These are phyloP conservation scores for Haberlea rhodopensis DNA, from an alignment of 257 asterid genomes.

Conservation along the genomic window DNA sequence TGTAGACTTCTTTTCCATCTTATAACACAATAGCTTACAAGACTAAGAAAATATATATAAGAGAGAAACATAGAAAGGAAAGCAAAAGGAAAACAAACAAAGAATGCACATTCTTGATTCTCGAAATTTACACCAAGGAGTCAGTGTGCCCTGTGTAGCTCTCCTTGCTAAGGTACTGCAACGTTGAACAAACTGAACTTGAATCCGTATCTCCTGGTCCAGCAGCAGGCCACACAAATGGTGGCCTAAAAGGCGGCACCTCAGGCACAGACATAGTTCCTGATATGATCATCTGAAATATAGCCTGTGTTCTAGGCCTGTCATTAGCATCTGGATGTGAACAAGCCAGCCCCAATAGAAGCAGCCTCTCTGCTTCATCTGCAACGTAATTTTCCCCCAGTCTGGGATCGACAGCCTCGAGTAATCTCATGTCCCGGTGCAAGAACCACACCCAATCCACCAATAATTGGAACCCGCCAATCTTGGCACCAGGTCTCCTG, in stretches of 20 bases:
- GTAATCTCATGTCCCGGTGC: slow-evolving; percentile 20
- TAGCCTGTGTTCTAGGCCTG: too few relatives aligned
- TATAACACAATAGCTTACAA: not conserved
- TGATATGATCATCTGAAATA: too few relatives aligned
- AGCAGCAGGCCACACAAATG: slow-evolving; percentile 12
- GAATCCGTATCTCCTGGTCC: not conserved
- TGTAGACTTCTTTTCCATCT: not conserved
- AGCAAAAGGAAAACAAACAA: too few relatives aligned
- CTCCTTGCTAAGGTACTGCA: slow-evolving; percentile 32
- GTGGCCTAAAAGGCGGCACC: slow-evolving; percentile 9
- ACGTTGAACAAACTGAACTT: slow-evolving; percentile 22
- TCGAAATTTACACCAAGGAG: slow-evolving; percentile 34
- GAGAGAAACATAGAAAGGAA: slow-evolving; percentile 4
- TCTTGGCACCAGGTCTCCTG: not conserved
- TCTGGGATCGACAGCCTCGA: slow-evolving; percentile 26
- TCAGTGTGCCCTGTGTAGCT: slow-evolving; percentile 19
- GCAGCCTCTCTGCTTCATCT: slow-evolving; percentile 8
- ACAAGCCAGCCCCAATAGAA: not conserved
- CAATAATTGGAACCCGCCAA: slow-evolving; percentile 1
- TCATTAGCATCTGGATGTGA: too few relatives aligned
- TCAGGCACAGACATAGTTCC: too few relatives aligned
- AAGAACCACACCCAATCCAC: slow-evolving; percentile 14
- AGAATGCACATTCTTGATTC: slow-evolving; percentile 17
- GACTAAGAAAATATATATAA: too few relatives aligned
- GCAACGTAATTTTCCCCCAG: not conserved